Base-by-base conservation (phyloP, 495 filamentous ascomycete species). In the Pyrenula massariospora region DNA sequence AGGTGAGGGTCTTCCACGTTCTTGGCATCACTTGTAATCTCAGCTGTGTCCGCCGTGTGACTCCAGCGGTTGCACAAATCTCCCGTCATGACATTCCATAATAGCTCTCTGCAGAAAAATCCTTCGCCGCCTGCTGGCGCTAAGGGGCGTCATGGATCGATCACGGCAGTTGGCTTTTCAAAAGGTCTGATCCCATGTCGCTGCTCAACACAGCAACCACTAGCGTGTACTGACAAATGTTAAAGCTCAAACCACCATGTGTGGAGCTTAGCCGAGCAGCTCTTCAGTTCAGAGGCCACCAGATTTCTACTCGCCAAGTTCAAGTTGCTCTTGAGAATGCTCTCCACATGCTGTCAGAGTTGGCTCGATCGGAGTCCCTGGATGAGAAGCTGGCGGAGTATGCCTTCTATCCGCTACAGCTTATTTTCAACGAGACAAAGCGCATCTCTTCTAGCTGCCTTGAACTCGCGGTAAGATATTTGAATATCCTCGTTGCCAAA, bases 321-420 rank as follows among this genome's bases (percentile, higher is more conserved):
- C 66, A 75, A 10, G 62, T 65, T 48, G 75, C 78, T 22, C 72
- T 86, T 22, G 73, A 81, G 24, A 65, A 73, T 0, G 71, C 95
- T 2, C 71, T 74, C 48, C 56, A 61, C 12, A 62, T 77, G 20
- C 69, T 94, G 22, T 67, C 75, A 3, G 65, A 71, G 31, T 73
- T 86, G 61, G 71, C 74, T 42, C 64, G 58, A 50, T 70, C 73
- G 52, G 72, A 78, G 31, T 71, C 76, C 0, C 72, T 96, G 11
- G 89, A 96, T 65, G 76, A 82, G 54, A 90, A 89, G 67, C 72
- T 96, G 23, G 93, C 91, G 8, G 89, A 96, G 67, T 99, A 96
- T 73, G 80, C 86, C 60, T 97, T 97, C 76, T 93, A 95, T 61
- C 93, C 93, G 0, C 71, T 99, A 0, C 89, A 88, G 1, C 86